Base-by-base conservation (phyloP, 805 yeast genomes). In the Myxozyma sirexii region DNA sequence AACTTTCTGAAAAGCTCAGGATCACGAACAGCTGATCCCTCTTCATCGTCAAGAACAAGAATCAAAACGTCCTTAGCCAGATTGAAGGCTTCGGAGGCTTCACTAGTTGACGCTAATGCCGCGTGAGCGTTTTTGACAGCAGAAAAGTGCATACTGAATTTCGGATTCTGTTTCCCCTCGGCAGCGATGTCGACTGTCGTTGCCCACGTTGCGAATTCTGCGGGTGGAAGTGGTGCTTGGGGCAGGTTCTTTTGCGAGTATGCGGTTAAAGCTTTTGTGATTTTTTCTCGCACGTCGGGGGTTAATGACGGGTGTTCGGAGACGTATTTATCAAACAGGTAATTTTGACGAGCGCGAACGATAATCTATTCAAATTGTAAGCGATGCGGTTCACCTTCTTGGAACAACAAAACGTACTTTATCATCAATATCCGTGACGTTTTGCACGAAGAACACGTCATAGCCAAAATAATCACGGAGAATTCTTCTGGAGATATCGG, bases 391-490 rank as follows among this genome's bases (percentile, higher is more conserved):
- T n/a, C n/a, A n/a, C n/a, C n/a, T n/a, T n/a, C n/a, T n/a, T n/a
- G n/a, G n/a, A n/a, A n/a, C n/a, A n/a, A 38, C 13, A n/a, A 12
- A 12, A 23, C 46, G n/a, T 23, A 54, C 62, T 58, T 94, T 94
- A 75, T 94, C 99, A 74, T 94, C 99, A 62, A 94, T 91, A 74
- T 94, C 99, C n/a, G 99, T 94, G 59, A 94, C 97, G 72, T 94
- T 94, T 77, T 94, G 99, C 46, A 94, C 91, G 75, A 92, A 94
- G 49, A 80, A 81, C 45, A 94, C 83, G 67, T 90, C 85, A 75
- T 90, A 94, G 21, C 97, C 96, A 75, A 94, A 94, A 74, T 90
- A 93, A 74, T 93, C 90, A 73, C 87, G 90, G 65, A 94, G 72
- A 52, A 94, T 82, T 67, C 99, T 82, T 73, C 99, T 84, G 72